These are phyloP conservation scores for Aaosphaeria arxii DNA, from an alignment of 2,329 filamentous ascomycete genomes.

Conservation along the genomic window DNA sequence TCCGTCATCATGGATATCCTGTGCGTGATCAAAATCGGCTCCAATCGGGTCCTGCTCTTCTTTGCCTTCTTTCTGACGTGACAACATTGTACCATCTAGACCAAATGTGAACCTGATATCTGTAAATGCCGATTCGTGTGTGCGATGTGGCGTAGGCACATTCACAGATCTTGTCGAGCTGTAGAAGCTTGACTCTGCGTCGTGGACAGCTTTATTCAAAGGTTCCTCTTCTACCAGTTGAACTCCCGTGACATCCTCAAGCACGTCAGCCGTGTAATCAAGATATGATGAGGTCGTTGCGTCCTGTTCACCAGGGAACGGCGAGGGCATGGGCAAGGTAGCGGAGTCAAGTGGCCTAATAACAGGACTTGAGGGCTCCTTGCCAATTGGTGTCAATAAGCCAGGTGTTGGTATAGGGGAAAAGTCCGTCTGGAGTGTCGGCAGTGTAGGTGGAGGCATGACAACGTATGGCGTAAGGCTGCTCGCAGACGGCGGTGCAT, in stretches of 20 bases:
- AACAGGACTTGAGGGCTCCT: slow-evolving; percentile 32
- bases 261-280: slow-evolving; percentile 9
- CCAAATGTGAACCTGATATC: slow-evolving; percentile 36
- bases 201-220: slow-evolving; percentile 20
- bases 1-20: too few relatives aligned
- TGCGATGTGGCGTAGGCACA: slow-evolving; percentile 17
- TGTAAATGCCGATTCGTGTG: slow-evolving; percentile 34
- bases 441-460: slow-evolving; percentile 33
- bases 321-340: slow-evolving; percentile 36
- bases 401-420: slow-evolving; percentile 7
- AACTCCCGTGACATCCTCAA: not conserved
- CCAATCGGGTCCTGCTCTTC: not conserved
- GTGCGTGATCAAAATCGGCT: too few relatives aligned
- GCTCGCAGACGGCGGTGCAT: slow-evolving; percentile 1
- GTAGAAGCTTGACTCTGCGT: slow-evolving; percentile 31
- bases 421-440: slow-evolving; percentile 19
- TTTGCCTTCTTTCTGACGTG: slow-evolving; percentile 6
- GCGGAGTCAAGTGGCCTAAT: slow-evolving; percentile 32
- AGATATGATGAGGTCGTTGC: slow-evolving; percentile 22
- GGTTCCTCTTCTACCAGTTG: slow-evolving; percentile 5
- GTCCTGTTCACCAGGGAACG: slow-evolving; percentile 32
- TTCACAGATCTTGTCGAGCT: slow-evolving; percentile 28
- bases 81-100: slow-evolving; percentile 27
- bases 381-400: slow-evolving; percentile 28
- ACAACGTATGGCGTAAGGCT: slow-evolving; percentile 2